Evolutionary conservation across 305 asterid genomes (phyloP).

Genomic region (Solanum hybrid): DNA sequence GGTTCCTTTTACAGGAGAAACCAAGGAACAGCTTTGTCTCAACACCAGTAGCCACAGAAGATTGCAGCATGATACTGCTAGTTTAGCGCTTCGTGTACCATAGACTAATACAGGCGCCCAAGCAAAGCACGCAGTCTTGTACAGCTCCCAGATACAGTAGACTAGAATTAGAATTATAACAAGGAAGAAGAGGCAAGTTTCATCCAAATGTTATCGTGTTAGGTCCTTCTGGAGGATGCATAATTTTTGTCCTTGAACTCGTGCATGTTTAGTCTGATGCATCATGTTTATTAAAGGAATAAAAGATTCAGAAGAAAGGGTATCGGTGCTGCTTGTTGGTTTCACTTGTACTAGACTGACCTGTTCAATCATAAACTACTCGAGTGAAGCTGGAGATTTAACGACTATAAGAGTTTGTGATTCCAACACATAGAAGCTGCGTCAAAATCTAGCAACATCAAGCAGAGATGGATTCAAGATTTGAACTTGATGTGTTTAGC

Average conservation of each 20-base stretch:
- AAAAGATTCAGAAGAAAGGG: not conserved
- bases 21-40: slow-evolving; percentile 14
- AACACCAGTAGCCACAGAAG: slow-evolving; percentile 16
- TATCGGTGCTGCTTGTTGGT: not conserved
- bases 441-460: not conserved
- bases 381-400: not conserved
- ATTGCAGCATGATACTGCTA: slow-evolving; percentile 28
- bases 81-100: not conserved
- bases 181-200: not conserved
- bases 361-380: not conserved
- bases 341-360: not conserved
- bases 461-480: not conserved
- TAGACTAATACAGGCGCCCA: not conserved
- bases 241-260: not conserved
- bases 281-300: not conserved
- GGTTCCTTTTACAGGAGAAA: slow-evolving; percentile 27
- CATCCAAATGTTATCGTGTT: not conserved
- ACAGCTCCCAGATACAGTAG: not conserved
- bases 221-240: not conserved
- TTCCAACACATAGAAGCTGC: not conserved
- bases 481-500: not conserved
- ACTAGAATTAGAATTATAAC: not conserved
- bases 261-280: not conserved
- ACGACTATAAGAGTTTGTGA: not conserved
- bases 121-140: not conserved